Conservation (phyloP, 169 alveolate species). For the Theileria parva region DNA sequence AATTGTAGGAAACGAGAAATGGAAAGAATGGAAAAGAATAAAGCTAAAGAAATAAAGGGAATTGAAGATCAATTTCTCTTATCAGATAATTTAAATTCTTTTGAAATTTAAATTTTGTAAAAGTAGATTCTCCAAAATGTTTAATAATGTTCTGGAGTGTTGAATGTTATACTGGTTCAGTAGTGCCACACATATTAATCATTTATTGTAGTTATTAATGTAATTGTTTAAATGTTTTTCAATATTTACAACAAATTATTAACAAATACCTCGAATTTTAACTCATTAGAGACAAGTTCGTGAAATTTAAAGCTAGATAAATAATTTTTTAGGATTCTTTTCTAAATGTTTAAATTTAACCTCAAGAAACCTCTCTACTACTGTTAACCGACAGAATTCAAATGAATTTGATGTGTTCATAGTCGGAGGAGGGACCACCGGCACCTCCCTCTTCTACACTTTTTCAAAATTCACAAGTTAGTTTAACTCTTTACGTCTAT, state of each 20-base stretch:
- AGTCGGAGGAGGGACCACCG: constrained; percentile 86
- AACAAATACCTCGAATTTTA: neutral
- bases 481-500: neutral
- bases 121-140: neutral
- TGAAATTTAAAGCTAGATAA: neutral
- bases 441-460: constrained; percentile 82
- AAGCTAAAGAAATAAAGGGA: constrained; percentile 3
- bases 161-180: neutral
- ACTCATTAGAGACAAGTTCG: neutral
- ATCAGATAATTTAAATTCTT: neutral
- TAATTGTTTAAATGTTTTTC: neutral
- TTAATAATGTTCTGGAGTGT: neutral
- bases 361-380: constrained; percentile 11
- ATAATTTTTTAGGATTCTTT: constrained; percentile 9
- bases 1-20: constrained; percentile 9
- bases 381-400: constrained; percentile 3
- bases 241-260: neutral
- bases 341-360: neutral
- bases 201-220: neutral
- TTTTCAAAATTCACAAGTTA: constrained; percentile 78
- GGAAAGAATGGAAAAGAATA: neutral
- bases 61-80: constrained; percentile 13
- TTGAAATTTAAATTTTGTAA: neutral
- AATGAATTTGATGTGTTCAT: constrained; percentile 77
- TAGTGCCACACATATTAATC: constrained; percentile 2